phyloP scores from a whole-genome alignment of 2,329 filamentous ascomycete genomes.

The Fragosphaeria purpurea region DNA sequence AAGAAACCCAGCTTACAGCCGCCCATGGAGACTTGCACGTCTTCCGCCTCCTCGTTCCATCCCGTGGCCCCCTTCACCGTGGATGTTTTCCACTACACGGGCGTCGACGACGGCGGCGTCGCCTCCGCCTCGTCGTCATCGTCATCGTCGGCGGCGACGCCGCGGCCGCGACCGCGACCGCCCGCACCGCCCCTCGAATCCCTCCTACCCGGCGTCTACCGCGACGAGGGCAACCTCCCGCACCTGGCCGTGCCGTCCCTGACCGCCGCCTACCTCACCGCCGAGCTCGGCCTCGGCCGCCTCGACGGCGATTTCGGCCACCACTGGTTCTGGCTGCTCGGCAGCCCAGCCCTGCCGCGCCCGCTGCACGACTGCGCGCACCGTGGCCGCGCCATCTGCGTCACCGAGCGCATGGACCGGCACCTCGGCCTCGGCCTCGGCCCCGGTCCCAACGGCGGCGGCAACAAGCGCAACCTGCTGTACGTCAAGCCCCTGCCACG shows the following conservation, averaged over 20 bases:
- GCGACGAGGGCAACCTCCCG: constrained; percentile 3
- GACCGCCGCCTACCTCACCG: constrained; percentile 8
- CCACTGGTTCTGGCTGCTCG: constrained; percentile 16
- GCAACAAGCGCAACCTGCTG: constrained; percentile 15
- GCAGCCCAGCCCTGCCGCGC: constrained; percentile 13
- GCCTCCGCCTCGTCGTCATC: neutral
- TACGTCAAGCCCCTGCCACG: constrained; percentile 26
- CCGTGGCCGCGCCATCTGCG: constrained; percentile 14
- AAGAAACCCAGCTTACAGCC: neutral
- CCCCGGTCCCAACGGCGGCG: neutral
- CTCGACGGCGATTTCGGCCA: constrained; percentile 11
- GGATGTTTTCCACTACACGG: constrained; percentile 4
- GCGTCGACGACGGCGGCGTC: neutral
- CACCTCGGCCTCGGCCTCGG: constrained; percentile 20
- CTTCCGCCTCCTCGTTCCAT: neutral
- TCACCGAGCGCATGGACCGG: constrained; percentile 23
- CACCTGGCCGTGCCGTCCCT: constrained; percentile 8
- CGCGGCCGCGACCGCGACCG: too few species aligned
- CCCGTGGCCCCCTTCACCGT: constrained; percentile 9
- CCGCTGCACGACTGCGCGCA: constrained; percentile 16
- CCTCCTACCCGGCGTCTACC: constrained; percentile 12
- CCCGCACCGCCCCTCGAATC: constrained; percentile 6
- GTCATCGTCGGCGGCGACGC: neutral
- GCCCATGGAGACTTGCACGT: neutral
- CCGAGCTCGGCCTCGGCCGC: constrained; percentile 13